These are phyloP conservation scores for Colletotrichum paranaense DNA, from an alignment of 2,329 filamentous ascomycete genomes.

Conservation along the genomic window DNA sequence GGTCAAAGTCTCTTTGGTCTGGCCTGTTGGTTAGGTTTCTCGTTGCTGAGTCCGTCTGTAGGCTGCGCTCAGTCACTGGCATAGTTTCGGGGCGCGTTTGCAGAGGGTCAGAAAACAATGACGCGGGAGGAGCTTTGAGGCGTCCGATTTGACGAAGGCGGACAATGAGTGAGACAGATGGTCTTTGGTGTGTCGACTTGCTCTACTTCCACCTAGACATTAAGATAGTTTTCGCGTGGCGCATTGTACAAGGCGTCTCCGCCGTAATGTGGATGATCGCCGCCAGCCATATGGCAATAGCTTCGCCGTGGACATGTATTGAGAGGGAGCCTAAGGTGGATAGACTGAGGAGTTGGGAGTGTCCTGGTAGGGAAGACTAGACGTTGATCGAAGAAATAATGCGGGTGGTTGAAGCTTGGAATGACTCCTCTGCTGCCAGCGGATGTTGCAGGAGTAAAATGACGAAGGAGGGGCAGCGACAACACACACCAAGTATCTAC, in stretches of 20 bases:
- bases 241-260: background rate
- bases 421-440: background rate
- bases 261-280: background rate
- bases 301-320: background rate
- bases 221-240: background rate
- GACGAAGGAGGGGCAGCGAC: slow-evolving; percentile 6
- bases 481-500: background rate
- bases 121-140: background rate
- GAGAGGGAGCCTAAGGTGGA: background rate
- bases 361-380: background rate
- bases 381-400: background rate
- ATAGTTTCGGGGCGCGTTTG: slow-evolving; percentile 23
- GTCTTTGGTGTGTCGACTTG: background rate
- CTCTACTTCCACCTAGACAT: too few species aligned
- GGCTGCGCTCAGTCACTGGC: slow-evolving; percentile 6
- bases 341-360: background rate
- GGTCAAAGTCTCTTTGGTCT: background rate
- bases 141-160: background rate
- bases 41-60: background rate
- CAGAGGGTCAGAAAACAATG: background rate
- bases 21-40: background rate
- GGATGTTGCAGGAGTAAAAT: background rate
- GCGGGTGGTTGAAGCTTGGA: background rate
- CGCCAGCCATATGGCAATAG: background rate
- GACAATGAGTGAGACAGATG: slow-evolving; percentile 1